Evolutionary conservation across 2,329 filamentous ascomycete species (phyloP), one percentile per base, ranked within the genome.

Genomic region (Colletotrichum eleusines): DNA sequence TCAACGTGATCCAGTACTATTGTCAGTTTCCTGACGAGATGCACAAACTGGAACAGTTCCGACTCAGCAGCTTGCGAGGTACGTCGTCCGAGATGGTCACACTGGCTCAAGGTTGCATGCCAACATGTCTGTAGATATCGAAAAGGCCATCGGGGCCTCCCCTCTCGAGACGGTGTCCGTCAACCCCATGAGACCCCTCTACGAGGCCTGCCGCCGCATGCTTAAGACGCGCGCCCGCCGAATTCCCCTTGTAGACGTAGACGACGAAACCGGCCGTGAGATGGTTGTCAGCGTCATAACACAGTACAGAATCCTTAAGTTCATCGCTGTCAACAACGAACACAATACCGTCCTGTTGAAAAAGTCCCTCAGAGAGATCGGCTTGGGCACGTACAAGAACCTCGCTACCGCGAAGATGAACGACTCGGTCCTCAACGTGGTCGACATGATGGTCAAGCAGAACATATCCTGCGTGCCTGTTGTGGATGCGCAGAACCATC

Each of bases 1-100:
- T 99, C 83, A 99, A 99, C 78, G 92, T 99, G 68, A 97, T 99
- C 50, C 95, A 98, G 80, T 99, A 99, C 83, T 98, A 99, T 85
- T 98, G 94, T 86, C 95, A 98, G 81, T 97, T 96, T 76, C 96
- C 95, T 2, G 94, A 97, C 75, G 92, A 95, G 69, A 88, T 98
- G 72, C 90, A 91, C 74, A 91, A 95, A 78, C 93, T 99, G 76
- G 96, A 98, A 75, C 93, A 97, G 80, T 98, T 99, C 80, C 91
- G 94, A 57, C 84, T 99, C 73, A 95, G 93, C 83, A 97, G 94
- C 78, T 88, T 99, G 69, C 89, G 95, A 88, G 94, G 95, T 97
- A 85, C 70, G 85, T 76, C 61, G 20, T 18, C 46, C 46, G 20
- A 14, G 26, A 28, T 28, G 14, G 46, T 5, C 12, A 5, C 7